Evolutionary conservation across 2,329 filamentous ascomycete species (phyloP).

Genomic region (Xylaria digitata): DNA sequence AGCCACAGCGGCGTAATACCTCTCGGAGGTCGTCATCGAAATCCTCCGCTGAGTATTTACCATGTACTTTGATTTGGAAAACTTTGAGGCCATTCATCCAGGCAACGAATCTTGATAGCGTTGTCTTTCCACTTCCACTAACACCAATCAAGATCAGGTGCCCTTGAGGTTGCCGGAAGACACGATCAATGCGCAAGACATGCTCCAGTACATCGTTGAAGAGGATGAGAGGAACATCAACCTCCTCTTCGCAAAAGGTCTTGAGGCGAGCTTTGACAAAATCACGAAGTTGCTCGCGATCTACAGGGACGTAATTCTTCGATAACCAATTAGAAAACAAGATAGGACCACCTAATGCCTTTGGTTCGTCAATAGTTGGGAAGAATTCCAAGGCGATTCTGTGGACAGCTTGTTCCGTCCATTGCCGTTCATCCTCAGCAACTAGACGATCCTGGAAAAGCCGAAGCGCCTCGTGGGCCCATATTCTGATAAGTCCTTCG

Average conservation of each 20-base stretch:
- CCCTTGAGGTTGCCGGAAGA: constrained; percentile 97
- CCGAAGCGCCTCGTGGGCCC: constrained; percentile 95
- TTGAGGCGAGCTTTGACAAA: constrained; percentile 97
- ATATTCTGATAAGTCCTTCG: constrained; percentile 94
- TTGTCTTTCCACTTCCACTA: constrained; percentile 98
- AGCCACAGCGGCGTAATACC: constrained; percentile 91
- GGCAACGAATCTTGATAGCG: constrained; percentile 94
- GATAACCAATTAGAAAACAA: constrained; percentile 99
- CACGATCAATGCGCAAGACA: constrained; percentile 96
- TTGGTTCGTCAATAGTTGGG: constrained; percentile 91
- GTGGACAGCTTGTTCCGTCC: constrained; percentile 90
- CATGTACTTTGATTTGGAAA: constrained; percentile 99
- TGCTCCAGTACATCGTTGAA: constrained; percentile 99
- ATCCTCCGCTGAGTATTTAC: constrained; percentile 97
- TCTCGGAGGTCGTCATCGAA: constrained; percentile 98
- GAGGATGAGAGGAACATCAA: constrained; percentile 97
- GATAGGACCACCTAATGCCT: constrained; percentile 91
- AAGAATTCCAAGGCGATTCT: constrained; percentile 91
- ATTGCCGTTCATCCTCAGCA: constrained; percentile 90
- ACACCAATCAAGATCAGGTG: constrained; percentile 99
- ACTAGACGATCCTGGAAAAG: constrained; percentile 98
- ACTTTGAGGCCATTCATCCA: constrained; percentile 99
- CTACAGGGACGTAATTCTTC: constrained; percentile 97
- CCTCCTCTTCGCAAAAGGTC: constrained; percentile 99
- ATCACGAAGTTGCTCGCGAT: constrained; percentile 92